Evolutionary conservation across 2,329 filamentous ascomycete genomes (phyloP), one percentile per base, ranked within the genome.

Genomic region (Hirsutella minnesotensis): DNA sequence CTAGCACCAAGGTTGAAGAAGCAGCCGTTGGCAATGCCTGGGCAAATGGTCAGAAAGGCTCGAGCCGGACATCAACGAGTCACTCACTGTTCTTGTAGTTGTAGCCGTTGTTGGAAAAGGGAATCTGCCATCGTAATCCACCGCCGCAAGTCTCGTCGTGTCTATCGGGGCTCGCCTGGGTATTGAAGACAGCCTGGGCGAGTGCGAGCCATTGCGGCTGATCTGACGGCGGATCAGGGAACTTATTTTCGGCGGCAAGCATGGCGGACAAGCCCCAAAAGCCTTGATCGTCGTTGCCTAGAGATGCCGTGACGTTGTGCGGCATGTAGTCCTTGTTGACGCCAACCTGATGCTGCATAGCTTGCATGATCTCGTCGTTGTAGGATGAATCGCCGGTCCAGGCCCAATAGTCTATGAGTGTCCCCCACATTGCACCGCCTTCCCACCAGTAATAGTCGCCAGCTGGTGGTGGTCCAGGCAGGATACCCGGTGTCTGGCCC

Each of bases 71-170:
- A n/a, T 20, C 8, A 5, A 4, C 20, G 22, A 12, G 5, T 21
- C 13, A 44, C 54, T 52, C 44, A 67, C 64, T 67, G 60, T 81
- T 81, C 59, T 81, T 92, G 68, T 89, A 88, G 54, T 81, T 71
- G 59, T 85, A 90, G 29, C 85, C 86, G 38, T 69, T 72, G 57
- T 89, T 87, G 51, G 81, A 79, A 5, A 73, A 67, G 49, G 79
- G 86, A 47, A 90, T 83, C 65, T 90, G 85, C 83, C 83, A 87
- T 51, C 82, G 72, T 48, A 89, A 60, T 18, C 84, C 85, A 37
- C 71, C 73, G 46, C 76, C 77, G 16, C 68, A 69, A 0, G 60
- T 61, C 1, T 65, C 59, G 9, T 69, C 69, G 53, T 85, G 79
- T 65, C 81, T 81, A 38, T 77, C 70, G 2, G 66, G 62, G 18